A percentile compares a stretch with the other conserved stretches of the same genome.
Conservation (phyloP, 2,329 filamentous ascomycete genomes). For the Diaporthe sp. region DNA sequence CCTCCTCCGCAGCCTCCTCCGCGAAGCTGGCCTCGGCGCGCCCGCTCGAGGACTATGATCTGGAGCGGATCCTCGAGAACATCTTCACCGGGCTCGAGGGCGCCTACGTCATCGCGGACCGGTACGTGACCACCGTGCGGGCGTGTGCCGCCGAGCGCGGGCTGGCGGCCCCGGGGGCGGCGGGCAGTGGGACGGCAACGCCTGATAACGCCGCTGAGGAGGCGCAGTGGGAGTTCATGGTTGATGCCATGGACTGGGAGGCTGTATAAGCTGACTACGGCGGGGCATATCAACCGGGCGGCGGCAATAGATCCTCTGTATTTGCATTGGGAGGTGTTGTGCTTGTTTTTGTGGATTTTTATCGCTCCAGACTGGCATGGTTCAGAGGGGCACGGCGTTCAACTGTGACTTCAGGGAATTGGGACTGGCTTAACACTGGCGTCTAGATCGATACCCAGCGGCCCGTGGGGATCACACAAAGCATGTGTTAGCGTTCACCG, state of each 20-base stretch:
- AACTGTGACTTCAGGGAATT: background rate
- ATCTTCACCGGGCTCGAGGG: conserved; percentile 72
- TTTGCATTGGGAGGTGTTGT: background rate
- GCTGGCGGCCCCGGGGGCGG: conserved; percentile 44
- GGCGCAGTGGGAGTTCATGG: conserved; percentile 69
- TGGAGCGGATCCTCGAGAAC: conserved; percentile 70
- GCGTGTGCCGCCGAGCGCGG: conserved; percentile 42
- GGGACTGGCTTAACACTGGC: background rate
- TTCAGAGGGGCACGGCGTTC: background rate
- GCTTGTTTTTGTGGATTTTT: background rate
- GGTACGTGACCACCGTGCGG: conserved; percentile 52
- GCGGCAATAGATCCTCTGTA: background rate
- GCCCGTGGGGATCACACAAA: background rate
- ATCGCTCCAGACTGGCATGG: background rate
- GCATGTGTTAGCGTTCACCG: background rate
- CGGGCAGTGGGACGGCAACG: conserved; percentile 39
- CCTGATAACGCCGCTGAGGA: conserved; percentile 49
- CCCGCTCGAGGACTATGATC: conserved; percentile 71
- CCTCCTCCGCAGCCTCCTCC: conserved; percentile 11
- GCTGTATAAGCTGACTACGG: conserved; percentile 46
- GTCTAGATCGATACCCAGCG: conserved; percentile 7
- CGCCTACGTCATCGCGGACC: conserved; percentile 66
- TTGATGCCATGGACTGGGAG: conserved; percentile 74
- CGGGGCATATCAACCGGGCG: too few relatives aligned
- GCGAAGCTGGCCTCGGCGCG: conserved; percentile 44